Evolutionary conservation across 2,329 filamentous ascomycete species (phyloP).

Genomic region (Lasiodiplodia hormozganensis): DNA sequence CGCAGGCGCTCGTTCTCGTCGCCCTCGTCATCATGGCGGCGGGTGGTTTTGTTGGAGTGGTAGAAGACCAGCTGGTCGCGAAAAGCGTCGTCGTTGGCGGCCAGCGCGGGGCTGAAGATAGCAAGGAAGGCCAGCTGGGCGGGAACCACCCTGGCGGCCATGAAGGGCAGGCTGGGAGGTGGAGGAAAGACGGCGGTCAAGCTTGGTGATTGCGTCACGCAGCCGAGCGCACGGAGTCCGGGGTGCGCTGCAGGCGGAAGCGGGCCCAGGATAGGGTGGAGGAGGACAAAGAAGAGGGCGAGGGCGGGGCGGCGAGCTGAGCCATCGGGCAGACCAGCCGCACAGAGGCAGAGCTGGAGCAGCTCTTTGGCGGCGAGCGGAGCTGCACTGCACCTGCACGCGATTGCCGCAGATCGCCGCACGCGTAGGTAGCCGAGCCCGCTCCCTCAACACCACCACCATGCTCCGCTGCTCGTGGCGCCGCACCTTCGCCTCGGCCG

Average conservation of each 20-base stretch:
- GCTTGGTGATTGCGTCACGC: constrained; percentile 8
- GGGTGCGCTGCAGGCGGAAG: background rate
- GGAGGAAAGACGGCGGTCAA: constrained; percentile 1
- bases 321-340: background rate
- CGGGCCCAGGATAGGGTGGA: background rate
- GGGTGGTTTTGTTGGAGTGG: constrained; percentile 62
- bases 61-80: constrained; percentile 92
- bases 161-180: constrained; percentile 8
- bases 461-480: background rate
- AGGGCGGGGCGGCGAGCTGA: constrained; percentile 1
- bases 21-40: constrained; percentile 52
- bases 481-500: constrained; percentile 30
- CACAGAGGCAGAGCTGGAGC: background rate
- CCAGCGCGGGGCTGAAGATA: constrained; percentile 91
- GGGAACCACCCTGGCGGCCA: constrained; percentile 62
- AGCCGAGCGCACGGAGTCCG: background rate
- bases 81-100: constrained; percentile 74
- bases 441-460: constrained; percentile 8
- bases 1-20: constrained; percentile 85
- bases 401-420: constrained; percentile 14
- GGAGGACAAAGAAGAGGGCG: background rate
- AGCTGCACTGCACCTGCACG: background rate
- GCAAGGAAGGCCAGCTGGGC: constrained; percentile 89
- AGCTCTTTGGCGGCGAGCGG: background rate
- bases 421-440: constrained; percentile 3